Percentiles rank a stretch among this genome's conserved stretches.
Evolutionary conservation across 2,329 filamentous ascomycete genomes (phyloP).

Genomic region (Nectriaceae sp.): DNA sequence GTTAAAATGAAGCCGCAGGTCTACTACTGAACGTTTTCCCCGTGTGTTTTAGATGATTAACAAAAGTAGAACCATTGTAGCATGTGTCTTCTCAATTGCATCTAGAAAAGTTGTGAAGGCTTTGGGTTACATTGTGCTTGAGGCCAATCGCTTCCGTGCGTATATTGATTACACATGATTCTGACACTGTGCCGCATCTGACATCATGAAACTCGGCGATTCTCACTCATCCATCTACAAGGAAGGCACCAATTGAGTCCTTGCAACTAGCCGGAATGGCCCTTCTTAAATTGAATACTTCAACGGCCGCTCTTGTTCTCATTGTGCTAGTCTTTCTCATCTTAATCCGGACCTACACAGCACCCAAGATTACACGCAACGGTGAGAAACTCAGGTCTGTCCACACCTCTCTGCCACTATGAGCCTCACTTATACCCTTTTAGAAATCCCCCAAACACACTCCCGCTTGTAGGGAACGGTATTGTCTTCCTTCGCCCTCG

Average conservation of each 20-base stretch:
- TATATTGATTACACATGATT: too few species aligned
- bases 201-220: too few species aligned
- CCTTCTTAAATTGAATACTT: conserved; percentile 12
- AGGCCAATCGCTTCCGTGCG: too few species aligned
- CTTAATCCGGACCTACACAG: conserved; percentile 5
- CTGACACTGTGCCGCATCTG: too few species aligned
- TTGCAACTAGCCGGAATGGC: conserved; percentile 17
- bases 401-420: neutral
- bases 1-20: too few species aligned
- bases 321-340: neutral
- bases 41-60: too few species aligned
- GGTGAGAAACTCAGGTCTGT: conserved; percentile 19
- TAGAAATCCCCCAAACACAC: conserved; percentile 51
- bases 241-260: too few species aligned
- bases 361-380: conserved; percentile 19
- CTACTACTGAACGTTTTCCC: too few species aligned
- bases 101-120: too few species aligned
- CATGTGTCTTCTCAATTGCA: too few species aligned
- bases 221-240: neutral
- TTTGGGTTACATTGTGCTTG: too few species aligned
- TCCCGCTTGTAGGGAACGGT: conserved; percentile 62
- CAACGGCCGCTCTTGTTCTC: conserved; percentile 1
- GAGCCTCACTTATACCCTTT: neutral
- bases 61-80: too few species aligned
- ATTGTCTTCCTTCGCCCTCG: conserved; percentile 61